Evolutionary conservation across 148 eudicot genomes (phyloP).

Genomic region (Cornus suecica): DNA sequence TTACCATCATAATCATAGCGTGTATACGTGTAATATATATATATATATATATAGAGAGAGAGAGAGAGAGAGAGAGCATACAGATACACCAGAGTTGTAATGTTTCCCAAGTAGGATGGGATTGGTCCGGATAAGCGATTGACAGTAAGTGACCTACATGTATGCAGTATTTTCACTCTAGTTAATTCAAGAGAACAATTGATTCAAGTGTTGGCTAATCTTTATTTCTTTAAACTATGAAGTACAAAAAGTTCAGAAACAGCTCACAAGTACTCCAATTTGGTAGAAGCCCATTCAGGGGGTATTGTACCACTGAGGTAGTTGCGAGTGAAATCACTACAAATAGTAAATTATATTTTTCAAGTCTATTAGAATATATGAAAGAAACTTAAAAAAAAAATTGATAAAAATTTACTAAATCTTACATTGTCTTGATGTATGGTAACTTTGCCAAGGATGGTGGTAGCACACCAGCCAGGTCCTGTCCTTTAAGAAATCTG

Average conservation of each 20-base stretch:
- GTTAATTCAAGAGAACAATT: background rate
- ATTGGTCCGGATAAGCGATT: background rate
- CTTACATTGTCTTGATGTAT: background rate
- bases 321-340: background rate
- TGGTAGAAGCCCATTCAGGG: background rate
- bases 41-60: too few species aligned
- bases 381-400: too few species aligned
- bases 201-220: background rate
- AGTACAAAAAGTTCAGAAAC: background rate
- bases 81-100: background rate
- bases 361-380: background rate
- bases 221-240: background rate
- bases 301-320: background rate
- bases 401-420: too few species aligned
- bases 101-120: background rate
- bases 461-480: slow-evolving; percentile 42
- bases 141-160: background rate
- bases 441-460: slow-evolving; percentile 28
- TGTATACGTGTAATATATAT: too few species aligned
- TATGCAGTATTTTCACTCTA: background rate
- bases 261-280: background rate
- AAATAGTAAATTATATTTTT: too few species aligned
- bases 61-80: background rate
- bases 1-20: background rate
- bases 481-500: slow-evolving; percentile 44